phyloP scores from a whole-genome alignment of 2,329 filamentous ascomycete genomes.

The Phaeosphaeriaceae sp. region DNA sequence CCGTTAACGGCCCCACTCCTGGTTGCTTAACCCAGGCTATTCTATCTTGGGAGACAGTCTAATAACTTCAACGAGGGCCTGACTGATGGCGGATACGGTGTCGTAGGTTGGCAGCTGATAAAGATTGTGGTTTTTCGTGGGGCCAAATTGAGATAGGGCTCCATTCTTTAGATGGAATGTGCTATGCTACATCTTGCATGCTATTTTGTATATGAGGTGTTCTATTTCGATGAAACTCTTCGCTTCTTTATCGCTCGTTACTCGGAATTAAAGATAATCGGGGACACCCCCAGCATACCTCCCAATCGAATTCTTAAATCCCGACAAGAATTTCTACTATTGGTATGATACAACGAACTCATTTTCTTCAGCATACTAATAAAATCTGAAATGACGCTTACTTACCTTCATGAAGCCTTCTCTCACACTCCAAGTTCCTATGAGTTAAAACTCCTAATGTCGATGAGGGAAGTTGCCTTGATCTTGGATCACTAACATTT shows the following conservation, averaged over 20 bases:
- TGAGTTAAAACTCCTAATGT: no score
- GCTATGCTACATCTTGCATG: background rate
- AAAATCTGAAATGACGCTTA: no score
- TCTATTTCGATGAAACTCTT: background rate
- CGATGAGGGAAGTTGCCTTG: no score
- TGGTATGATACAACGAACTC: no score
- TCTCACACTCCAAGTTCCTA: no score
- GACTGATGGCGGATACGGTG: background rate
- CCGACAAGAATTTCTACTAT: no score
- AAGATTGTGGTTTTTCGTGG: background rate
- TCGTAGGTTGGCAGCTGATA: background rate
- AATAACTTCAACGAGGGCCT: no score
- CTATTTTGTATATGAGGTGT: background rate
- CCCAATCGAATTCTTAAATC: no score
- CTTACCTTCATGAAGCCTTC: no score
- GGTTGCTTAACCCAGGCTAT: slow-evolving; percentile 10
- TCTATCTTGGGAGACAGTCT: slow-evolving; percentile 5
- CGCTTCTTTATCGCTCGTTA: slow-evolving; percentile 1
- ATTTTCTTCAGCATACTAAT: no score
- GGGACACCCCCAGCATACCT: slow-evolving; percentile 1
- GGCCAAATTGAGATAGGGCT: background rate
- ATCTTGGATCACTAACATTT: no score
- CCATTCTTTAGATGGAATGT: background rate
- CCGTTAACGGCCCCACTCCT: slow-evolving; percentile 2
- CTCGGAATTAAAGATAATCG: slow-evolving; percentile 1